Conservation (phyloP, 495 filamentous ascomycete species). For the Podospora fimiseda region DNA sequence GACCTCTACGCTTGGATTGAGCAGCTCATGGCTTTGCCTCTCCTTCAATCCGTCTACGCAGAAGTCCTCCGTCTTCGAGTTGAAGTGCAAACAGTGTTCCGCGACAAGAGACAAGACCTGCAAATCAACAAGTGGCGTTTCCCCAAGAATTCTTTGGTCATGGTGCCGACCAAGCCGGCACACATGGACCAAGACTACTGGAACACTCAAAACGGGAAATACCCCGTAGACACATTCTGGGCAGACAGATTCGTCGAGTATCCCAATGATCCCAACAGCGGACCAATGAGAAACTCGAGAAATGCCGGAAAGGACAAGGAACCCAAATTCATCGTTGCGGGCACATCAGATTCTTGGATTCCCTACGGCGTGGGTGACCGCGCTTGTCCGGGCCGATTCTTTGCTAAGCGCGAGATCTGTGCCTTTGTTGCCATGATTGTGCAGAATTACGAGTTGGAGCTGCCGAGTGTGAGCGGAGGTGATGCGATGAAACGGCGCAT, state of each 20-base stretch:
- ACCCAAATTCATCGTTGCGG: slow-evolving; percentile 1
- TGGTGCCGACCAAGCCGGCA: slow-evolving; percentile 9
- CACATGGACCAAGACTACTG: slow-evolving; percentile 24
- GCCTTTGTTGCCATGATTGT: not conserved
- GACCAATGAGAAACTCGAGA: slow-evolving; percentile 9
- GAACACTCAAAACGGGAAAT: slow-evolving; percentile 19
- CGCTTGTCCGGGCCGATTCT: not conserved
- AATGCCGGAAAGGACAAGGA: not conserved
- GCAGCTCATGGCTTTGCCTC: too few relatives aligned
- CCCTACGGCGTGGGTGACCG: slow-evolving; percentile 4
- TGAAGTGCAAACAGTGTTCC: too few relatives aligned
- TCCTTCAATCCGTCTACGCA: too few relatives aligned
- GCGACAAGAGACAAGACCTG: too few relatives aligned
- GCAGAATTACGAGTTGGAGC: not conserved
- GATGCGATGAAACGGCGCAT: not conserved
- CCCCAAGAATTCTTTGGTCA: too few relatives aligned
- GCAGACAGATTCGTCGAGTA: slow-evolving; percentile 25
- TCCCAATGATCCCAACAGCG: slow-evolving; percentile 20
- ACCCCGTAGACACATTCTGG: slow-evolving; percentile 25
- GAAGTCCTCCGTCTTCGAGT: too few relatives aligned
- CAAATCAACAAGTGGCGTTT: too few relatives aligned
- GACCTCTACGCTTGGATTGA: too few relatives aligned
- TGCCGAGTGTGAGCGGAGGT: not conserved
- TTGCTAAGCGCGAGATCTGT: not conserved
- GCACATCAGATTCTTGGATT: slow-evolving; percentile 4